Conservation (phyloP, 352 stramenopile genomes). For the Albugo candida region DNA sequence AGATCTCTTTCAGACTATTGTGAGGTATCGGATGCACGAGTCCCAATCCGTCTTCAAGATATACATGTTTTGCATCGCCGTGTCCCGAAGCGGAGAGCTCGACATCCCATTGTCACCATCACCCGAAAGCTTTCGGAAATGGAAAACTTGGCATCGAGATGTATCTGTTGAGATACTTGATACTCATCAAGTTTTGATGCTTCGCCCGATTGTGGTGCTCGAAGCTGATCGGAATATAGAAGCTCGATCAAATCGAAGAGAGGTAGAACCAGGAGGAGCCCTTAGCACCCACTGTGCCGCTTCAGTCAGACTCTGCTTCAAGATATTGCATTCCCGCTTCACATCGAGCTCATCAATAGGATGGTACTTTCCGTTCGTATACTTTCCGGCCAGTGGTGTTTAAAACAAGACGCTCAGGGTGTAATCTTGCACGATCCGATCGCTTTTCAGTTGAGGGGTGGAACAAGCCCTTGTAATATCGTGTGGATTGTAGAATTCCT, state of each 20-base stretch:
- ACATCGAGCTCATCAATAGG: conserved; percentile 78
- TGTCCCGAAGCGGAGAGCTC: conserved; percentile 90
- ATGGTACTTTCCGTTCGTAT: conserved; percentile 75
- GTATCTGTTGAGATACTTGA: conserved; percentile 54
- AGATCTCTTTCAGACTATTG: conserved; percentile 43
- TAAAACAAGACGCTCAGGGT: conserved; percentile 89
- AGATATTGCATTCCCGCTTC: conserved; percentile 58
- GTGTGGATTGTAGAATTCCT: too few species aligned
- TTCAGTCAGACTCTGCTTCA: conserved; percentile 60
- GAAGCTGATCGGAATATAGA: background rate
- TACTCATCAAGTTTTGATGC: background rate
- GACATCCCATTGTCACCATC: conserved; percentile 80
- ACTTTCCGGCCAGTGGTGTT: conserved; percentile 80
- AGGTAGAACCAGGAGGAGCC: background rate
- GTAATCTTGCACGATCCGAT: conserved; percentile 22
- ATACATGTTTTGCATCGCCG: conserved; percentile 80
- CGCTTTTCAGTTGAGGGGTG: background rate
- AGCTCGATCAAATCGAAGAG: background rate
- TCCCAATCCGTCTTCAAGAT: conserved; percentile 87
- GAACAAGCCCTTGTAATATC: too few species aligned
- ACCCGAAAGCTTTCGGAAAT: conserved; percentile 85
- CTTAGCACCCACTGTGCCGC: conserved; percentile 28
- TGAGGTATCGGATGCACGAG: conserved; percentile 60
- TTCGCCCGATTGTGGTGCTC: background rate
- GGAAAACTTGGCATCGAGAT: conserved; percentile 85